Percentiles rank a stretch among this genome's conserved stretches.
phyloP scores from a whole-genome alignment of 108 stramenopile genomes.

The Epithemia pelagica region DNA sequence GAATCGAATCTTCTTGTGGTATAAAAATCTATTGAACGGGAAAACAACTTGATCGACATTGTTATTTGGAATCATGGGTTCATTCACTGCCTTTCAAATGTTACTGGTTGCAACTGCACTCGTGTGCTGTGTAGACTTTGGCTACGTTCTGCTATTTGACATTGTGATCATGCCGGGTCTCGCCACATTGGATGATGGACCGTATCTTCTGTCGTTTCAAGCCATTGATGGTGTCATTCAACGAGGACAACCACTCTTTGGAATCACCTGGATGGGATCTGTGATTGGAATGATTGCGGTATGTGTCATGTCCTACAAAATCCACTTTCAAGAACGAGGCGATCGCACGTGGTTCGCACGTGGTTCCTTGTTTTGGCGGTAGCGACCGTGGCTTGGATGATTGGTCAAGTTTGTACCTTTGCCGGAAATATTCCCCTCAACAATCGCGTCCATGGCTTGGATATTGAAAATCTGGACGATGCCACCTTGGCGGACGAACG shows the following conservation, averaged over 20 bases:
- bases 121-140: not conserved
- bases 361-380: not conserved
- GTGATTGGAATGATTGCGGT: too few relatives aligned
- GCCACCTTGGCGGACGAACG: constrained; percentile 1
- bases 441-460: constrained; percentile 4
- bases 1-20: too few relatives aligned
- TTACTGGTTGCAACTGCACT: not conserved
- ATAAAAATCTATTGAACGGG: too few relatives aligned
- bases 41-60: too few relatives aligned
- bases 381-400: not conserved
- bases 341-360: too few relatives aligned
- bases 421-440: constrained; percentile 7
- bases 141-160: not conserved
- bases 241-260: constrained; percentile 6
- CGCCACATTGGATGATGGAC: constrained; percentile 1
- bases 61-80: too few relatives aligned
- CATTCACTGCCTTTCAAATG: too few relatives aligned
- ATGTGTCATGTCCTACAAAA: too few relatives aligned
- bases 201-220: constrained; percentile 5
- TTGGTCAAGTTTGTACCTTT: constrained; percentile 6
- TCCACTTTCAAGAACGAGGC: too few relatives aligned
- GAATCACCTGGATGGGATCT: constrained; percentile 2
- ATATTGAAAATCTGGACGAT: too few relatives aligned
- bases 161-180: constrained; percentile 6
- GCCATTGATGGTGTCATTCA: constrained; percentile 14